Evolutionary conservation across 2,329 filamentous ascomycete species (phyloP).

Genomic region (Aspergillus neoniger): DNA sequence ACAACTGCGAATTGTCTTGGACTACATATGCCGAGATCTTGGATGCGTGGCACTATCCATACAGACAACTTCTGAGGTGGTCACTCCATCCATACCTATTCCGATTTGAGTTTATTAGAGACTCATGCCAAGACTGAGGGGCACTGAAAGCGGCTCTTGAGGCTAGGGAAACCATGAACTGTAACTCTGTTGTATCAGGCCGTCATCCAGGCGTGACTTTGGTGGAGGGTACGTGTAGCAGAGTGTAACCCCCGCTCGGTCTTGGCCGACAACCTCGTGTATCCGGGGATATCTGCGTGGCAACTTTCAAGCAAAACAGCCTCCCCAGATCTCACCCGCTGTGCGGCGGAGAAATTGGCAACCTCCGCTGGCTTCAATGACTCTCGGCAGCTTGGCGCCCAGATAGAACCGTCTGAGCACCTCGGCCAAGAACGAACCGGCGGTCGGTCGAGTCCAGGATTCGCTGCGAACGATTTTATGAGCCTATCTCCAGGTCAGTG

Average conservation of each 20-base stretch:
- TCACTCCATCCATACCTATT: background rate
- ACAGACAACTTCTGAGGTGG: background rate
- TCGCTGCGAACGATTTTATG: background rate
- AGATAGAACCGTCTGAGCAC: background rate
- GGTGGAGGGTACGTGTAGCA: too few species aligned
- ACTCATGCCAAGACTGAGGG: background rate
- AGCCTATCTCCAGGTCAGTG: background rate
- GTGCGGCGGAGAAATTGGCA: background rate
- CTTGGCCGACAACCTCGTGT: too few species aligned
- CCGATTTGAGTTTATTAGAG: background rate
- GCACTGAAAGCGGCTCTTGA: background rate
- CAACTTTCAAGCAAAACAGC: background rate
- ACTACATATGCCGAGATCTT: background rate
- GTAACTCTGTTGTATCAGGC: too few species aligned
- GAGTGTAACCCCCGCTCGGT: too few species aligned
- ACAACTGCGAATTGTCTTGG: background rate
- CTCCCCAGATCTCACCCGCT: background rate
- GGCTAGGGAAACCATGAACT: background rate
- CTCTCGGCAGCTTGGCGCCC: background rate
- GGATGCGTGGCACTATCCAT: background rate
- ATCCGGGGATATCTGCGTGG: background rate
- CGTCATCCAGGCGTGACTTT: too few species aligned
- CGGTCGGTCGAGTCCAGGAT: background rate
- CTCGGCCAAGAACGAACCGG: background rate
- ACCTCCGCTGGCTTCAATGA: background rate